phyloP scores from a whole-genome alignment of 139 green algal species.

The Tetradesmus lagerheimii region DNA sequence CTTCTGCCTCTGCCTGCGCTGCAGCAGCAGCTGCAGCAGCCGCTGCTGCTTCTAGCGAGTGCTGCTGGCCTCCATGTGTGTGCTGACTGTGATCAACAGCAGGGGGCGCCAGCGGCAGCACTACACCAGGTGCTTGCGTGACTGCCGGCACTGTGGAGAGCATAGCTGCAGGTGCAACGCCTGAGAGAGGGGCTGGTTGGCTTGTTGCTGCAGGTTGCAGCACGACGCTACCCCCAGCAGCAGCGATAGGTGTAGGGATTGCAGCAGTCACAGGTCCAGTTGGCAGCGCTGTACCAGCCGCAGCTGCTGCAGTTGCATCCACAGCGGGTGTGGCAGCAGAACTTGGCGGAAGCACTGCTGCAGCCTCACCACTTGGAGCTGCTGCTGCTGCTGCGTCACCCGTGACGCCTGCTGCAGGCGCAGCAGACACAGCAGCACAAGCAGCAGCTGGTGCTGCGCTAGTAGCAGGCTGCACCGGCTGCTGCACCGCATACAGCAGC shows the following conservation, averaged over 20 bases:
- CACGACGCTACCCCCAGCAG: background rate
- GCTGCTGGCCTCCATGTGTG: background rate
- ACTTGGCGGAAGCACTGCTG: background rate
- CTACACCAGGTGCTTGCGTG: background rate
- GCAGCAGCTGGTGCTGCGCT: background rate
- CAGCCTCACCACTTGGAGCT: background rate
- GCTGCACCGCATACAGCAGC: conserved; percentile 23
- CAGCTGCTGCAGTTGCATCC: conserved; percentile 16
- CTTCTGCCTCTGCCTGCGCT: conserved; percentile 31
- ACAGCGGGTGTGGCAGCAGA: background rate
- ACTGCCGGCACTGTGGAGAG: background rate
- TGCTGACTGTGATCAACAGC: background rate
- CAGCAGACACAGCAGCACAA: background rate
- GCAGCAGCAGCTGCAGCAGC: conserved; percentile 27
- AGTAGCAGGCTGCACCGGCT: background rate
- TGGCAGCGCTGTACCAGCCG: background rate
- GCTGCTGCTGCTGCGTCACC: conserved; percentile 5
- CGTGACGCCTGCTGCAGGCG: background rate
- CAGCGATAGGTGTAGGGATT: background rate
- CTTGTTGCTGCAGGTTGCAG: background rate
- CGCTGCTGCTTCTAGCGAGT: background rate
- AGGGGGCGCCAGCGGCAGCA: background rate
- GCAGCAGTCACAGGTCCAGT: background rate
- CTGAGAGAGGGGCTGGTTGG: background rate
- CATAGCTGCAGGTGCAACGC: too few relatives aligned